Conservation (phyloP, 1,139 yeast species). For the Lipomyces yarrowii region DNA sequence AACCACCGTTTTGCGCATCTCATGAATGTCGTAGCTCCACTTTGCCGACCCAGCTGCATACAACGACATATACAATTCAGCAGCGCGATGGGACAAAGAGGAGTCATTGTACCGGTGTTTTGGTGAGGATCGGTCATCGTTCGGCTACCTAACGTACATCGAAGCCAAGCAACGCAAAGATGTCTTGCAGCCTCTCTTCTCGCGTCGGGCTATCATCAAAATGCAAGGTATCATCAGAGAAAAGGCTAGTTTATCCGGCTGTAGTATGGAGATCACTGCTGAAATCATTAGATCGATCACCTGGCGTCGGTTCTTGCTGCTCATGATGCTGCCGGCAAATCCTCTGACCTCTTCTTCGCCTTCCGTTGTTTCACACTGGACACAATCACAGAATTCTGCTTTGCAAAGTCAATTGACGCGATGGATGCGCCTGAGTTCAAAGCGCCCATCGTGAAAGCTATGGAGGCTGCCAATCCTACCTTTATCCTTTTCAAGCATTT, state of each 20-base stretch:
- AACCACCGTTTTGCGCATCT: neutral
- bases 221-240: neutral
- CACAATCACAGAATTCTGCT: neutral
- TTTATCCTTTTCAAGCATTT: neutral
- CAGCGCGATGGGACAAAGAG: conserved; percentile 2
- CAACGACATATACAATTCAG: neutral
- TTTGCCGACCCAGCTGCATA: neutral
- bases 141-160: neutral
- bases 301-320: neutral
- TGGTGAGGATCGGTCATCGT: neutral
- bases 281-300: neutral
- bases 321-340: neutral
- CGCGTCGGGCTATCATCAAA: neutral
- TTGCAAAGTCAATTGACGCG: neutral
- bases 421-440: neutral
- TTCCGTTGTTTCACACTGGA: neutral
- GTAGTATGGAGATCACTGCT: neutral
- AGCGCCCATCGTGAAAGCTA: neutral
- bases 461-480: neutral
- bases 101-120: neutral
- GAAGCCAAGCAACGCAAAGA: neutral
- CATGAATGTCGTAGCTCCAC: neutral
- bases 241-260: neutral
- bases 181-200: neutral
- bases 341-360: neutral